Evolutionary conservation across 2,329 filamentous ascomycete species (phyloP).

Genomic region (Beauveria sp.): DNA sequence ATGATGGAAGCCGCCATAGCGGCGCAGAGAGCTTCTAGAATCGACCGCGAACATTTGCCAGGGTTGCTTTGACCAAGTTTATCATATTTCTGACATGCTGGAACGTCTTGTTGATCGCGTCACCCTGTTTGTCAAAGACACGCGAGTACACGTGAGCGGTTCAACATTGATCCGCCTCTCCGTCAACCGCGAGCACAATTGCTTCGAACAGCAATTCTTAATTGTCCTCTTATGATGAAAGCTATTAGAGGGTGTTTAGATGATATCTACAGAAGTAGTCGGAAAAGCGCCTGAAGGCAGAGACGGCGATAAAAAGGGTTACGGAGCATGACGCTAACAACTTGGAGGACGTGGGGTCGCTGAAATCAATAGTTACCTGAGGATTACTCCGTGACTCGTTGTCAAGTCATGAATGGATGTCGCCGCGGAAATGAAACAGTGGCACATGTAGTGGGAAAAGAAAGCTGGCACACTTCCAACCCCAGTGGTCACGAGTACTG

Average conservation of each 20-base stretch:
- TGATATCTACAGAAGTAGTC: not conserved
- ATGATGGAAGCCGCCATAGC: not conserved
- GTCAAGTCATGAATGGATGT: not conserved
- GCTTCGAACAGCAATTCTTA: not conserved
- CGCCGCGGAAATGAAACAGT: not conserved
- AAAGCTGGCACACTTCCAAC: too few species aligned
- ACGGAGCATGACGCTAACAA: not conserved
- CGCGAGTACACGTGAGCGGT: not conserved
- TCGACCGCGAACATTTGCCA: not conserved
- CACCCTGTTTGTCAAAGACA: not conserved
- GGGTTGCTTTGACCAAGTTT: not conserved
- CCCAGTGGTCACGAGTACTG: too few species aligned
- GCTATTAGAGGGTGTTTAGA: not conserved
- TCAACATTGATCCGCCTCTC: not conserved
- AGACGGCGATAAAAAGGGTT: not conserved
- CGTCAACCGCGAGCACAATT: not conserved
- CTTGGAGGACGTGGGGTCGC: not conserved
- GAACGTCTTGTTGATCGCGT: not conserved
- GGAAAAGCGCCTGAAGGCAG: not conserved
- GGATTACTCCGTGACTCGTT: not conserved
- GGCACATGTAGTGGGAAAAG: not conserved
- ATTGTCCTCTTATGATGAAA: not conserved
- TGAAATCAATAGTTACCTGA: not conserved
- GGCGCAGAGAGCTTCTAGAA: not conserved
- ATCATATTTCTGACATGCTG: not conserved